Evolutionary conservation across 805 yeast species (phyloP), one percentile per base, ranked within the genome.

Genomic region (Ogataea parapolymorpha): DNA sequence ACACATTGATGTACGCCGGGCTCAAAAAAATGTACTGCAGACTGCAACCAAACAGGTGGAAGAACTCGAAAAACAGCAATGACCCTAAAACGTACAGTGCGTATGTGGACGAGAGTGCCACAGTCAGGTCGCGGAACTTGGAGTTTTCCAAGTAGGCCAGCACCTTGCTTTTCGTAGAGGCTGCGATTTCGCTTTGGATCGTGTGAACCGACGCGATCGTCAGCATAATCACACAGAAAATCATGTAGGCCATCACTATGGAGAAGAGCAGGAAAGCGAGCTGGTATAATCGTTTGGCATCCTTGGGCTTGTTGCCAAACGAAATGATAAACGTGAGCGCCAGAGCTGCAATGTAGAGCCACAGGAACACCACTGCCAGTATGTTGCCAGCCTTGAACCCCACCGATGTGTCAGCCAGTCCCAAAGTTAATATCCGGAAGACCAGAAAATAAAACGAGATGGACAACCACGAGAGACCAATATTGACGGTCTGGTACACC

Each of bases 231-330:
- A 95, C 93, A 62, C 89, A 61, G 29, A 50, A 84, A 48, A 86
- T 69, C 79, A 90, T 81, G 57, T 90, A 90, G 5, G 77, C 79
- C 95, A 89, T 88, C 46, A 91, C 67, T 3, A 85, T 65, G 1
- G 95, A 89, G 63, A 90, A 91, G 51, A 89, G 73, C 8, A 72
- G 63, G 34, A 85, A 85, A 32, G 88, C 82, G 6, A 78, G 66
- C 37, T 79, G 63, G 58, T 91, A 91, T 50, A 88, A 78, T 50
- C 70, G 71, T 39, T 79, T 79, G 0, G 96, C 87, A 39, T 96
- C 96, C 49, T 82, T 76, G 3, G 99, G 98, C 22, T 93, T 81
- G 60, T 91, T 91, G 55, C 99, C 99, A 59, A 91, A 83, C 7
- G 95, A 86, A 43, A 91, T 69, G 34, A 91, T 85, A 61, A 91